Conservation (phyloP, 192 early-diverging fungal genomes). For the Oehlia diaphana region DNA sequence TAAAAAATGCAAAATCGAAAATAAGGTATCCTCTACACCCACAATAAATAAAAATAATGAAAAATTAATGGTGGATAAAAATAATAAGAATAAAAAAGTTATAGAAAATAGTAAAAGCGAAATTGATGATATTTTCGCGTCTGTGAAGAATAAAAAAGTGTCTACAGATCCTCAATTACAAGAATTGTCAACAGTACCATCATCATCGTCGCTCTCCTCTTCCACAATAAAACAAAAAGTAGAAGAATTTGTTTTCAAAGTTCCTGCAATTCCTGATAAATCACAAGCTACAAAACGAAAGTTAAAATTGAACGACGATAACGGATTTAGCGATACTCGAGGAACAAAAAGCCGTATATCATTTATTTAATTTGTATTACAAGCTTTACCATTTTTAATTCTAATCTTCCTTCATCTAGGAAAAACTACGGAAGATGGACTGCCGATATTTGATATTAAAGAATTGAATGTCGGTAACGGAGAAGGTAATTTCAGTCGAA, state of each 20-base stretch:
- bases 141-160: background rate
- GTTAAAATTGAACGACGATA: slow-evolving; percentile 23
- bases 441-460: slow-evolving; percentile 36
- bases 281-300: slow-evolving; percentile 11
- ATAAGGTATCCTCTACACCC: background rate
- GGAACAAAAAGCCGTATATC: slow-evolving; percentile 36
- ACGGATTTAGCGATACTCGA: slow-evolving; percentile 38
- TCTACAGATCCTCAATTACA: background rate
- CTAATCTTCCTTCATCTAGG: slow-evolving; percentile 6
- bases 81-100: background rate
- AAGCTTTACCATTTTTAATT: background rate
- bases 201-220: background rate
- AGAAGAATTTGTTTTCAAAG: slow-evolving; percentile 5
- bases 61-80: background rate
- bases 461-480: slow-evolving; percentile 36
- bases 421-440: slow-evolving; percentile 38
- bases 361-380: background rate
- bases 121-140: background rate
- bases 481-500: slow-evolving; percentile 8
- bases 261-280: background rate
- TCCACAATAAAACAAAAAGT: background rate
- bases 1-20: background rate
- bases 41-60: background rate
- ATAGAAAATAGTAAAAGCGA: background rate
- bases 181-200: background rate